Evolutionary conservation across 495 filamentous ascomycete genomes (phyloP).

Genomic region (Annulohypoxylon bovei): DNA sequence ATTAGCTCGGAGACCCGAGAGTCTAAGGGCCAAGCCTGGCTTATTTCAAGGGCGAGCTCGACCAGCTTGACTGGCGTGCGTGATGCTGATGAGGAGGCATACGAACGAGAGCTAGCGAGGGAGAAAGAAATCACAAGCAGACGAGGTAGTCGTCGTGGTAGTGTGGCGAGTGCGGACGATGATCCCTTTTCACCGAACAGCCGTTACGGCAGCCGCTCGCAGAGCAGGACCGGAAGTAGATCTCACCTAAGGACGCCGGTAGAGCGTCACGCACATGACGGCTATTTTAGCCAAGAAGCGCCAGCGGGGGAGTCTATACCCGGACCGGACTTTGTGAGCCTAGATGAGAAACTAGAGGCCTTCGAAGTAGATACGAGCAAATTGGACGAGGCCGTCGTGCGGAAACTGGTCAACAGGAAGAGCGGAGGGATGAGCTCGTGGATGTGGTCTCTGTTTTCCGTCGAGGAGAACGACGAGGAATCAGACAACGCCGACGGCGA

Average conservation of each 20-base stretch:
- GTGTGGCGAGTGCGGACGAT: constrained; percentile 48
- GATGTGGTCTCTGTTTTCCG: constrained; percentile 83
- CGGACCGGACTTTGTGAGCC: constrained; percentile 70
- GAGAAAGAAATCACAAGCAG: constrained; percentile 50
- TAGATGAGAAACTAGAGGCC: constrained; percentile 59
- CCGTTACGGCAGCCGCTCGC: constrained; percentile 55
- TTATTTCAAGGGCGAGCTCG: constrained; percentile 74
- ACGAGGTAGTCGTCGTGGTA: constrained; percentile 49
- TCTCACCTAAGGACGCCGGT: constrained; percentile 48
- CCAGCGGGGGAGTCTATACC: constrained; percentile 47
- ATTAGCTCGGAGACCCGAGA: constrained; percentile 77
- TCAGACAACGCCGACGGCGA: constrained; percentile 54
- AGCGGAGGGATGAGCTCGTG: constrained; percentile 76
- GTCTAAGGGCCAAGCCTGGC: constrained; percentile 82
- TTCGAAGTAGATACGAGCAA: constrained; percentile 51
- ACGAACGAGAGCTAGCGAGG: constrained; percentile 54
- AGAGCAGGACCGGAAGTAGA: constrained; percentile 57
- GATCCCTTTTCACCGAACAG: constrained; percentile 53
- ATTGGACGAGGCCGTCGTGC: constrained; percentile 65
- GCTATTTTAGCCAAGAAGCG: constrained; percentile 57
- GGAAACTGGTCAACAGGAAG: constrained; percentile 64
- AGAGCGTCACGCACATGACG: constrained; percentile 52
- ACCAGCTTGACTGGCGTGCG: constrained; percentile 69
- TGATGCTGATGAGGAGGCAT: constrained; percentile 59
- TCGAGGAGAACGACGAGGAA: constrained; percentile 66